Conservation (phyloP, 768 basidiomycete genomes). For the Auriscalpium orientale region DNA sequence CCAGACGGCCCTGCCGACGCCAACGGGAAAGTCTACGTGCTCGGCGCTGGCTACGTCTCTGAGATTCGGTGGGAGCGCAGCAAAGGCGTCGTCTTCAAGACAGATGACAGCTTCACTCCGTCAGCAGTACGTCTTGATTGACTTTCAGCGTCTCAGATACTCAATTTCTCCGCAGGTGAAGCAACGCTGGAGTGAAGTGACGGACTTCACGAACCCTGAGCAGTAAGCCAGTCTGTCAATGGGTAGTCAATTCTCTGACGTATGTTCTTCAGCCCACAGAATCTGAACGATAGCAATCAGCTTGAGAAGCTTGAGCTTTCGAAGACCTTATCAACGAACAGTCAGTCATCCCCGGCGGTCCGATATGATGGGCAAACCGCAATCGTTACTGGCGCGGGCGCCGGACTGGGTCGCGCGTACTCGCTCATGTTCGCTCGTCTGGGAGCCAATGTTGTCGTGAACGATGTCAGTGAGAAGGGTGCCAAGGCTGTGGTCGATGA, state of each 20-base stretch:
- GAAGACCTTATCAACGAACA: conserved; percentile 56
- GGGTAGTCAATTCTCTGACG: background rate
- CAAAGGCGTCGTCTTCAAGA: conserved; percentile 81
- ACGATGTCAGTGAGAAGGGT: conserved; percentile 85
- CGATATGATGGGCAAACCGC: conserved; percentile 87
- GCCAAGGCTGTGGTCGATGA: conserved; percentile 85
- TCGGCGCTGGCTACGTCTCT: conserved; percentile 87
- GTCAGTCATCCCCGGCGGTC: conserved; percentile 60
- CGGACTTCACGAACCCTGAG: conserved; percentile 65
- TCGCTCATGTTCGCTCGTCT: conserved; percentile 86
- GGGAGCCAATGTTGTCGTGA: conserved; percentile 95
- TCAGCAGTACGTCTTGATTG: conserved; percentile 54
- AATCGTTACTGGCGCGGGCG: conserved; percentile 91
- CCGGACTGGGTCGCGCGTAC: conserved; percentile 88
- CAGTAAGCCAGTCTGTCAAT: conserved; percentile 41
- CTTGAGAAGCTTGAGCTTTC: conserved; percentile 56
- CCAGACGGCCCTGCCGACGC: conserved; percentile 69
- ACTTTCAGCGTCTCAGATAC: no score
- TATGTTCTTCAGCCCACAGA: conserved; percentile 46
- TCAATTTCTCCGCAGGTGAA: conserved; percentile 47
- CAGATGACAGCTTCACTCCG: conserved; percentile 86
- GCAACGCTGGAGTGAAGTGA: conserved; percentile 74
- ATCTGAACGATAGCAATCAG: conserved; percentile 55
- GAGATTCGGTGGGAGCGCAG: conserved; percentile 93
- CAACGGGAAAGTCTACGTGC: conserved; percentile 80